Conservation (phyloP, 1,284 basidiomycete genomes). For the Sanghuangporus weigelae region DNA sequence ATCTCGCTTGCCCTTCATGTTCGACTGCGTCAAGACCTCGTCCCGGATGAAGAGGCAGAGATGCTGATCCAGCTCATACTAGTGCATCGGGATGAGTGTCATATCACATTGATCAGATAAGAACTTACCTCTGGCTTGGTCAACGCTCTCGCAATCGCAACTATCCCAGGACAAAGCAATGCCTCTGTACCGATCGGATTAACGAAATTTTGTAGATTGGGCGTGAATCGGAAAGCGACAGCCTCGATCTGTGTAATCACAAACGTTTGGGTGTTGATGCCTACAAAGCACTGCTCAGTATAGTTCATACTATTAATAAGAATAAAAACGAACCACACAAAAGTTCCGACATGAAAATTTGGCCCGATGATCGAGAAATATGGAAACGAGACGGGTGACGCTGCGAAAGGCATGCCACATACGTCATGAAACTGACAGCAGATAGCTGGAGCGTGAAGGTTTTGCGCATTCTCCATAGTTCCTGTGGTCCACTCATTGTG, state of each 20-base stretch:
- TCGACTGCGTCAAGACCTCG: conserved; percentile 80
- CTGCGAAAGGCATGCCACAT: conserved; percentile 80
- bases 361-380: conserved; percentile 83
- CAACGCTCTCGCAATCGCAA: conserved; percentile 87
- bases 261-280: conserved; percentile 47
- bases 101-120: background rate
- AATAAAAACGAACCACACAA: conserved; percentile 61
- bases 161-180: conserved; percentile 78
- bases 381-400: conserved; percentile 86
- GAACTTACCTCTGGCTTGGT: conserved; percentile 84
- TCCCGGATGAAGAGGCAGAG: conserved; percentile 90
- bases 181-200: conserved; percentile 91
- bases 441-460: conserved; percentile 93
- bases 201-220: conserved; percentile 94
- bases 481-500: conserved; percentile 80
- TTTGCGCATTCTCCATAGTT: conserved; percentile 96
- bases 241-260: conserved; percentile 77
- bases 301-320: background rate
- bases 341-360: conserved; percentile 88
- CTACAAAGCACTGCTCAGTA: conserved; percentile 25
- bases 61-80: conserved; percentile 88
- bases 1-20: conserved; percentile 44
- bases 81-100: conserved; percentile 9
- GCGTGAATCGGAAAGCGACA: conserved; percentile 96
- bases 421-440: conserved; percentile 89